These are phyloP conservation scores for Diaporthe sp. DNA, from an alignment of 2,329 filamentous ascomycete genomes.

Conservation along the genomic window DNA sequence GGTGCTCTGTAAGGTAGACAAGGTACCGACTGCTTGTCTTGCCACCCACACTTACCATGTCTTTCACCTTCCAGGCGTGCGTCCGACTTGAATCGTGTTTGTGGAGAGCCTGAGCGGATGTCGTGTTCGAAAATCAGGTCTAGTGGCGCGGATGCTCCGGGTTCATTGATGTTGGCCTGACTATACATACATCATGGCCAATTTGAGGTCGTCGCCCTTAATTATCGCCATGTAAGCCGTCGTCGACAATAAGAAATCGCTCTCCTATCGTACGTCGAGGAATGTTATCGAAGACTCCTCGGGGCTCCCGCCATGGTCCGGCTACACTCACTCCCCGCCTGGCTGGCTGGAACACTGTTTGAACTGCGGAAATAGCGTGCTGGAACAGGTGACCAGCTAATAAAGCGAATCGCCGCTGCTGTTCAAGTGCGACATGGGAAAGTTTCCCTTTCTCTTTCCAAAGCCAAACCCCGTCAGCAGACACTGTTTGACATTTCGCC, in stretches of 20 bases:
- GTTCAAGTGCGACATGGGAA: not conserved
- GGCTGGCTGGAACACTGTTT: not conserved
- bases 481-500: constrained; percentile 24
- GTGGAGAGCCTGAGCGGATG: not conserved
- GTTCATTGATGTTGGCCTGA: not conserved
- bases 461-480: constrained; percentile 7
- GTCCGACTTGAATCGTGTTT: not conserved
- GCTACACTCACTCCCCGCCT: not conserved
- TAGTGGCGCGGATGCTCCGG: too few species aligned
- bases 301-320: not conserved
- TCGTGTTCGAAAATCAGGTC: not conserved
- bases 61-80: not conserved
- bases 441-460: not conserved
- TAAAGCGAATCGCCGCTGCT: not conserved
- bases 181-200: not conserved
- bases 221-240: not conserved
- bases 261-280: too few species aligned
- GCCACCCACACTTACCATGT: not conserved
- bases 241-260: too few species aligned
- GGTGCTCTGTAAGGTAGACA: not conserved
- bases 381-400: not conserved
- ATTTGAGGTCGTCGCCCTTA: not conserved
- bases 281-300: not conserved
- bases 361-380: not conserved
- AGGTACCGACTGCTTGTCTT: not conserved